A percentile compares a stretch with the other conserved stretches of the same genome.
Evolutionary conservation across 2,329 filamentous ascomycete species (phyloP).

Genomic region (Fusarium verticillioides): DNA sequence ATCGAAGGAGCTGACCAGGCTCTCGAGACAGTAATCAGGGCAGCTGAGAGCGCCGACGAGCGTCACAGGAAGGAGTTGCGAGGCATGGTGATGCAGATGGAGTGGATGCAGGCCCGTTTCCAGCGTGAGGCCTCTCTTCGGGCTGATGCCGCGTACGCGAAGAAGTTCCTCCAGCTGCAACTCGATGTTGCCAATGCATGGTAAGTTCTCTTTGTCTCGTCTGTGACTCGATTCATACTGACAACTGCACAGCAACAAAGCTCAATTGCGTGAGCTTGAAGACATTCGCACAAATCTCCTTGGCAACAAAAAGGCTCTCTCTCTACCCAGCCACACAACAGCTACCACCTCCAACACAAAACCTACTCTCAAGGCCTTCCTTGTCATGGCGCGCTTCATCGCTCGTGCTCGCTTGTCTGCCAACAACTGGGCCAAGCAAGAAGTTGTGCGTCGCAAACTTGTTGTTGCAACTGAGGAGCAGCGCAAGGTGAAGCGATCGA

Average conservation of each 20-base stretch:
- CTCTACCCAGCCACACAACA: slow-evolving; percentile 43
- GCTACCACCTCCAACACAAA: slow-evolving; percentile 25
- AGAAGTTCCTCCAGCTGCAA: slow-evolving; percentile 82
- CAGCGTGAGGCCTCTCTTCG: slow-evolving; percentile 84
- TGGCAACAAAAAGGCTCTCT: slow-evolving; percentile 52
- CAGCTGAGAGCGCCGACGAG: slow-evolving; percentile 71
- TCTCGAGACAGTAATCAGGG: slow-evolving; percentile 68
- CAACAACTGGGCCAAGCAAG: slow-evolving; percentile 62
- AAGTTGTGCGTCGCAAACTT: slow-evolving; percentile 60
- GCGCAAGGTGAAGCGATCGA: slow-evolving; percentile 57
- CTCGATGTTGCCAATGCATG: slow-evolving; percentile 88
- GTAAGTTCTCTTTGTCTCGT: slow-evolving; percentile 67
- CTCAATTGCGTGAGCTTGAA: slow-evolving; percentile 85
- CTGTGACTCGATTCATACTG: slow-evolving; percentile 5
- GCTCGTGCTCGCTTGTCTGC: slow-evolving; percentile 62
- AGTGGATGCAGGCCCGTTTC: slow-evolving; percentile 87
- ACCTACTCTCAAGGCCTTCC: slow-evolving; percentile 56
- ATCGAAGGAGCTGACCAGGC: slow-evolving; percentile 60
- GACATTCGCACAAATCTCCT: slow-evolving; percentile 71
- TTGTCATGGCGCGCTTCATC: slow-evolving; percentile 62
- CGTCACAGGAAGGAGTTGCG: slow-evolving; percentile 80
- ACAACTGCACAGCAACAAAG: slow-evolving; percentile 77
- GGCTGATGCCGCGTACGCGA: slow-evolving; percentile 84
- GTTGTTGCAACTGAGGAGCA: slow-evolving; percentile 61
- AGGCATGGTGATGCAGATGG: slow-evolving; percentile 88